These are phyloP conservation scores for Penicillium subrubescens DNA, from an alignment of 495 filamentous ascomycete species.

Conservation along the genomic window DNA sequence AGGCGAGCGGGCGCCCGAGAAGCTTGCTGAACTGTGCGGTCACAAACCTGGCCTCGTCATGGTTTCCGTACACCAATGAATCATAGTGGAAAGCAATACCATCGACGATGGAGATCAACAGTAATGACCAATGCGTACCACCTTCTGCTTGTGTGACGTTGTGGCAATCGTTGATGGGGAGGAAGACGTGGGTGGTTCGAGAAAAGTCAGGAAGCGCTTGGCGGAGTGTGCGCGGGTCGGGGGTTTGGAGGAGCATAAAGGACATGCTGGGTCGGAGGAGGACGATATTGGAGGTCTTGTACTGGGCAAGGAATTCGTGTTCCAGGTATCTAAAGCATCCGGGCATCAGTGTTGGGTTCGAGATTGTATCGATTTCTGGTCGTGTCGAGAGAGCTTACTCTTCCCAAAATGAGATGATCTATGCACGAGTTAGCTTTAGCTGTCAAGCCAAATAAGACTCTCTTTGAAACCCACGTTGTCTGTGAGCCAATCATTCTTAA, in stretches of 20 bases:
- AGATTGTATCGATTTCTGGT: neutral
- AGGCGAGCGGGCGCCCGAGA: conserved; percentile 65
- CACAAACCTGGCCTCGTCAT: conserved; percentile 66
- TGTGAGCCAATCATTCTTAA: conserved; percentile 96
- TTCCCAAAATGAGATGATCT: conserved; percentile 93
- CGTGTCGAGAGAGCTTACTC: conserved; percentile 61
- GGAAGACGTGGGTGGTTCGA: conserved; percentile 89
- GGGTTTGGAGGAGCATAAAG: conserved; percentile 85
- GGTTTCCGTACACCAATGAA: conserved; percentile 77
- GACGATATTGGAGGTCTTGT: conserved; percentile 79
- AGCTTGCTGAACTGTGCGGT: conserved; percentile 62
- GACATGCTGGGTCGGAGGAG: conserved; percentile 93
- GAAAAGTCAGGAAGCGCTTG: conserved; percentile 64
- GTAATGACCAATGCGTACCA: conserved; percentile 92
- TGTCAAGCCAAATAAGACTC: conserved; percentile 8
- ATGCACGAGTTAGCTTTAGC: conserved; percentile 19
- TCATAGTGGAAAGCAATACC: conserved; percentile 97
- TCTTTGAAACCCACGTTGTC: conserved; percentile 72
- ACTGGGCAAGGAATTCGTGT: conserved; percentile 75
- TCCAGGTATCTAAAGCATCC: conserved; percentile 72
- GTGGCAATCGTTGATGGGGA: conserved; percentile 89
- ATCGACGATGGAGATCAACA: conserved; percentile 87
- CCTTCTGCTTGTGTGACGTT: conserved; percentile 78
- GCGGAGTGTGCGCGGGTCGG: conserved; percentile 69
- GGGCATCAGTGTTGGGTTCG: conserved; percentile 14